Conservation (phyloP, 352 stramenopile species). For the Phytophthora multivora region DNA sequence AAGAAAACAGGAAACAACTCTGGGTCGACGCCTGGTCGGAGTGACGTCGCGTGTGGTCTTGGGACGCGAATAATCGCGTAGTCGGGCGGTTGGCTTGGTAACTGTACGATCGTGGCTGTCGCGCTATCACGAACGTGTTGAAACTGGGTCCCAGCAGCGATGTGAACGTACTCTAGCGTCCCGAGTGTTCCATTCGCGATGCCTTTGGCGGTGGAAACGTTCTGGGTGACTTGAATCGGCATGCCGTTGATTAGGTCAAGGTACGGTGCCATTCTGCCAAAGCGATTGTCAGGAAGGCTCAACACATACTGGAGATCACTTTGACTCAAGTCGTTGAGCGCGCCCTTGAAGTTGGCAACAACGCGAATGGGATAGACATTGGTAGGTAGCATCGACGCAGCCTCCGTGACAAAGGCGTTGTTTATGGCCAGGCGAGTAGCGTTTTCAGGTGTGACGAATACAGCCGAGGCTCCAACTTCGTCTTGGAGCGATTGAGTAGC, state of each 20-base stretch:
- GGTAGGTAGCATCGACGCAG: neutral
- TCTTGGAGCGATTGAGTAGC: too few species aligned
- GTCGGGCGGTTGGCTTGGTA: neutral
- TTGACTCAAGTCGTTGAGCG: too few species aligned
- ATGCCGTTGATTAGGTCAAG: constrained; percentile 20
- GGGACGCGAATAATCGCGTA: too few species aligned
- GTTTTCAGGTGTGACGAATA: constrained; percentile 9
- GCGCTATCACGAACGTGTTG: constrained; percentile 6
- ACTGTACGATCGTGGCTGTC: neutral
- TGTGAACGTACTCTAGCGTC: neutral
- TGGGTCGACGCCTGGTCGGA: too few species aligned
- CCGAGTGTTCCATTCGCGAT: constrained; percentile 2
- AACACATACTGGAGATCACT: neutral
- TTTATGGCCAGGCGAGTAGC: neutral
- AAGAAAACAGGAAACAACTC: constrained; percentile 1
- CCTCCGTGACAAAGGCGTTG: neutral
- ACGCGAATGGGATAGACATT: neutral
- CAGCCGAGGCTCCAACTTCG: too few species aligned
- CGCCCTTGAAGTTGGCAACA: neutral
- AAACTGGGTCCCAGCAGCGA: neutral
- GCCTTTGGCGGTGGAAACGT: neutral
- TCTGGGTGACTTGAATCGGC: constrained; percentile 25
- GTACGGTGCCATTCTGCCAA: constrained; percentile 17
- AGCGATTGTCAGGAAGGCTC: neutral
- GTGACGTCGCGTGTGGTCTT: too few species aligned